Evolutionary conservation across 2,329 filamentous ascomycete species (phyloP), one percentile per base, ranked within the genome.

Genomic region (Colletotrichum orchidophilum): DNA sequence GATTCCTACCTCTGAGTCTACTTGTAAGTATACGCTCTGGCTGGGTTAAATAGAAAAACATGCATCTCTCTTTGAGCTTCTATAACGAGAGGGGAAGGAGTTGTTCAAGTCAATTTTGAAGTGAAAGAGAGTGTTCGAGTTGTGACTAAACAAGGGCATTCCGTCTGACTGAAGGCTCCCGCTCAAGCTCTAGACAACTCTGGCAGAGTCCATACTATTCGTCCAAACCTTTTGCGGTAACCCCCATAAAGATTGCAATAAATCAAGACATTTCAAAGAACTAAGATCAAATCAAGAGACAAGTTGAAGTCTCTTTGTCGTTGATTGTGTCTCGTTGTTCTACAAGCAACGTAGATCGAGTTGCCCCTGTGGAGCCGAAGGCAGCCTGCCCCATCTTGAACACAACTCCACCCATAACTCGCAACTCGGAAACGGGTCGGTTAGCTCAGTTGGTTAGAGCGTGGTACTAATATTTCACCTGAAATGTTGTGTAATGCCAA

Each of bases 391-490:
- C 26, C 9, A 15, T 29, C 27, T 50, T 66, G 0, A 13, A 3
- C 5, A 1, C 12, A 3, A 18, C 29, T 39, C 1, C 15, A 9
- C 8, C 1, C 0, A 0, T 0, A 0, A 0, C 1, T 0, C 0
- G 1, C 39, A 57, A 18, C 12, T 26, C n/a, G 1, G 13, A 58
- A 62, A 53, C 31, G 50, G 68, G 68, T 70, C 68, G 68, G 68
- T 70, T 70, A 70, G 63, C 68, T 70, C 67, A 70, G 67, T 70
- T 70, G 67, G 67, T 70, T 67, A 67, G 67, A 70, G 67, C 67
- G 67, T 70, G 67, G 67, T 70, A 70, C 67, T 70, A 70, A 70
- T 70, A 70, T 61, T 50, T 62, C 63, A 70, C 4, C 57, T 13
- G 57, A 52, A 50, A 66, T 70, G 57, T 70, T 58, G 29, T 18